Percentiles rank a stretch among this genome's conserved stretches.
These are phyloP conservation scores for Pseudopyrenochaeta lycopersici DNA, from an alignment of 2,329 filamentous ascomycete species.

Conservation along the genomic window DNA sequence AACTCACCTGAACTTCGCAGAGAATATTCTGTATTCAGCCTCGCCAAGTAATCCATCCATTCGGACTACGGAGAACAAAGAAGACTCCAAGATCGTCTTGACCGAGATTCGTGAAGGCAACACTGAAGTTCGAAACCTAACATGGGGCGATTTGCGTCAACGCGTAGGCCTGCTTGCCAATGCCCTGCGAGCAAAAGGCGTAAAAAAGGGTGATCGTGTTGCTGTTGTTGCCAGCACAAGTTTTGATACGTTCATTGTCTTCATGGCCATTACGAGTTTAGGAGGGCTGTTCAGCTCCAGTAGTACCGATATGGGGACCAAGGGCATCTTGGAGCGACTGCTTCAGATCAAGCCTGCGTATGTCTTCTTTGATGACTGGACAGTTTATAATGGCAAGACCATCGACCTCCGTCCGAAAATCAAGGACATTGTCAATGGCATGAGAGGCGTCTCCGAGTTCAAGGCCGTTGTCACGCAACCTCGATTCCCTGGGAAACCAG, in stretches of 20 bases:
- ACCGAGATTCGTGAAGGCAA: constrained; percentile 78
- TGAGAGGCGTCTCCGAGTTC: constrained; percentile 69
- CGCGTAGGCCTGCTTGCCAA: constrained; percentile 68
- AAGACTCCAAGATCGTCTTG: constrained; percentile 73
- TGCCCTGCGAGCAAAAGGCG: constrained; percentile 72
- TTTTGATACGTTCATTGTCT: constrained; percentile 76
- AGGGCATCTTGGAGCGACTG: constrained; percentile 77
- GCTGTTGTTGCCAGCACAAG: constrained; percentile 80
- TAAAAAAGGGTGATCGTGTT: constrained; percentile 76
- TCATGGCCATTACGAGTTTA: constrained; percentile 73
- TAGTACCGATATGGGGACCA: constrained; percentile 84
- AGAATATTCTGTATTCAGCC: constrained; percentile 76
- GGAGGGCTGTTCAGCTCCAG: constrained; percentile 80
- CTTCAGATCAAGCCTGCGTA: constrained; percentile 79
- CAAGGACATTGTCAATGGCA: constrained; percentile 68
- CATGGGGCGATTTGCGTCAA: constrained; percentile 72
- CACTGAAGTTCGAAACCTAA: constrained; percentile 62
- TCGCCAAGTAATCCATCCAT: constrained; percentile 54
- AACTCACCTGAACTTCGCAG: constrained; percentile 77
- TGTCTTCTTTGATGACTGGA: constrained; percentile 84
- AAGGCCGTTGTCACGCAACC: constrained; percentile 71
- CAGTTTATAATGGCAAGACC: constrained; percentile 80
- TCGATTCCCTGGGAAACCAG: constrained; percentile 66
- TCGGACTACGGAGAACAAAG: constrained; percentile 68
- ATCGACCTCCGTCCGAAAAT: constrained; percentile 79